A percentile compares a stretch with the other conserved stretches of the same genome.
Conservation (phyloP, 441 rosid genomes). For the Aleurites moluccanus region DNA sequence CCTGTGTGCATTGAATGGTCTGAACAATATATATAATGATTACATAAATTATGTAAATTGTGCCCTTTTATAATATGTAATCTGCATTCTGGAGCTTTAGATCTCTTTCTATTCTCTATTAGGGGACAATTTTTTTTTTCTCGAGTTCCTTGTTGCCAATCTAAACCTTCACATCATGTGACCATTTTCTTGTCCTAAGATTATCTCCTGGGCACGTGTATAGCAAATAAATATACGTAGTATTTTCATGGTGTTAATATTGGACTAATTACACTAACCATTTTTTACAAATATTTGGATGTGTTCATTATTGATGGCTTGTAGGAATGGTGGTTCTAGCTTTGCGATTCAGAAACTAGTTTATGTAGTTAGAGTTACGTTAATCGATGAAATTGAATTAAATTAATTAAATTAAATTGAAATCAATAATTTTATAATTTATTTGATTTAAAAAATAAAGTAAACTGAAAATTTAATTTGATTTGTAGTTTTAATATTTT, state of each 20-base stretch:
- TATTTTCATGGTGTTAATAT: neutral
- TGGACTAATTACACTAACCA: neutral
- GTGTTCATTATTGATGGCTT: too few relatives aligned
- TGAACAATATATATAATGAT: constrained; percentile 40
- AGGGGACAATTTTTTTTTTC: too few relatives aligned
- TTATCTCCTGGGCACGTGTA: neutral
- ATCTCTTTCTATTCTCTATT: neutral
- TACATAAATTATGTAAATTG: constrained; percentile 24
- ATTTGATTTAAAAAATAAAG: too few relatives aligned
- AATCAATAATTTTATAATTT: too few relatives aligned
- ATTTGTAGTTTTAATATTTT: too few relatives aligned
- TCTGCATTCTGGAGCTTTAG: constrained; percentile 22
- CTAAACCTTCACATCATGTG: neutral
- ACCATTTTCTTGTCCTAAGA: neutral
- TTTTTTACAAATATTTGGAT: neutral
- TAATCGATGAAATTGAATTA: too few relatives aligned
- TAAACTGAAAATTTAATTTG: too few relatives aligned
- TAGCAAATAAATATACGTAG: constrained; percentile 14
- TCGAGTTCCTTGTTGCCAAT: neutral
- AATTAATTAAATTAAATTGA: too few relatives aligned
- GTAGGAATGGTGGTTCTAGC: neutral
- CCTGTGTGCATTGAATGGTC: constrained; percentile 28
- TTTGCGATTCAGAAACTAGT: neutral
- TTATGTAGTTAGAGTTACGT: too few relatives aligned
- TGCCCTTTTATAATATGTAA: constrained; percentile 25